Conservation (phyloP, 345 rosid genomes). For the Eucalyptus cloeziana region DNA sequence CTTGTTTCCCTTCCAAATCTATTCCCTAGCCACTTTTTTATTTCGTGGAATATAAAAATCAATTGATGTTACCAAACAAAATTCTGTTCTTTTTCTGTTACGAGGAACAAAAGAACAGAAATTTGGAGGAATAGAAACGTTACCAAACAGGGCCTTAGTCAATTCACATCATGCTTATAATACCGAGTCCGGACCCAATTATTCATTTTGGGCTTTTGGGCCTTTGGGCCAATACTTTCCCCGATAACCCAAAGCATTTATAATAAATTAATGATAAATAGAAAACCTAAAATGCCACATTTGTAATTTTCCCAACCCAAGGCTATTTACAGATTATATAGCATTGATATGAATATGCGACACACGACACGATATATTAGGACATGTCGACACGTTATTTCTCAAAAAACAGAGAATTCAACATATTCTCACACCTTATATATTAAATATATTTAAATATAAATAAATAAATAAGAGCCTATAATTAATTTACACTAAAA, state of each 20-base stretch:
- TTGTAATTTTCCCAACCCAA: neutral
- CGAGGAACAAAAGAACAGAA: too few species aligned
- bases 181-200: neutral
- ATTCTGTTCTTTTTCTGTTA: too few species aligned
- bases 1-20: too few species aligned
- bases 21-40: too few species aligned
- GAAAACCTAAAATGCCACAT: neutral
- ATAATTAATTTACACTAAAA: too few species aligned
- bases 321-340: neutral
- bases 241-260: neutral
- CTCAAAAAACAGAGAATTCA: too few species aligned
- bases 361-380: rapidly evolving
- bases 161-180: neutral
- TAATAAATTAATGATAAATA: neutral
- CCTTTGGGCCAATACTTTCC: neutral
- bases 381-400: too few species aligned
- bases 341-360: rapidly evolving
- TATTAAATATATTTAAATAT: too few species aligned
- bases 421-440: rapidly evolving
- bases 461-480: too few species aligned
- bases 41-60: too few species aligned
- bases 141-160: neutral
- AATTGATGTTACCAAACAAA: too few species aligned
- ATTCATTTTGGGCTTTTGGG: neutral
- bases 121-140: too few species aligned